Percentiles rank a stretch among this genome's conserved stretches.
These are phyloP conservation scores for Passiflora organensis DNA, from an alignment of 345 rosid species.

Conservation along the genomic window DNA sequence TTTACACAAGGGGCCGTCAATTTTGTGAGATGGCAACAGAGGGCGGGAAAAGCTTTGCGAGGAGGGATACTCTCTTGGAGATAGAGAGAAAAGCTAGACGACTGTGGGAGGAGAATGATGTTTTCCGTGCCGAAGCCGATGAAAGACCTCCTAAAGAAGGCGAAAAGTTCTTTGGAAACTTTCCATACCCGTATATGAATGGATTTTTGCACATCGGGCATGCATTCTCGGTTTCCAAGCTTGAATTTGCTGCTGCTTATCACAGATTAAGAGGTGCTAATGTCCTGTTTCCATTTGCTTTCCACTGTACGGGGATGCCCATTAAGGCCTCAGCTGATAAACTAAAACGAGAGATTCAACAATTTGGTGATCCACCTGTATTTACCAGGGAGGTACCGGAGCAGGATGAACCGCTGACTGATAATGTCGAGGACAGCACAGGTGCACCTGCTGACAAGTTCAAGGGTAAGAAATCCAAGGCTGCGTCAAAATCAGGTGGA, in stretches of 20 bases:
- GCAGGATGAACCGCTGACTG: conserved; percentile 18
- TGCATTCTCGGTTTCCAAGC: conserved; percentile 75
- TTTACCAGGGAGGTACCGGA: conserved; percentile 44
- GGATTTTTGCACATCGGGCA: conserved; percentile 78
- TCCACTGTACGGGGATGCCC: conserved; percentile 97
- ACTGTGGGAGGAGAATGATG: conserved; percentile 72
- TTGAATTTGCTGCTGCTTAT: conserved; percentile 85
- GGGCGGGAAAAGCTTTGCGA: conserved; percentile 56
- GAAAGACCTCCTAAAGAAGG: conserved; percentile 44
- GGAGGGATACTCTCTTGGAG: conserved; percentile 72
- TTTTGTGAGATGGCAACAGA: conserved; percentile 63
- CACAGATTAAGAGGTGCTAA: conserved; percentile 85
- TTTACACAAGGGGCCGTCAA: conserved; percentile 37
- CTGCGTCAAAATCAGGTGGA: conserved; percentile 73
- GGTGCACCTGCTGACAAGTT: conserved; percentile 45
- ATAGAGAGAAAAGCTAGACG: conserved; percentile 43
- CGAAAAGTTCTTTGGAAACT: conserved; percentile 73
- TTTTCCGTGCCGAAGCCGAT: conserved; percentile 57
- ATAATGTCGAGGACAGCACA: conserved; percentile 32
- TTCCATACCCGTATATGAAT: conserved; percentile 82
- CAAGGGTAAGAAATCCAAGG: conserved; percentile 85
- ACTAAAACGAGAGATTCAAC: conserved; percentile 60
- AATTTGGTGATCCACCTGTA: conserved; percentile 71
- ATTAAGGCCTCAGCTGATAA: conserved; percentile 97
- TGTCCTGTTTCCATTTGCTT: conserved; percentile 80